Conservation (phyloP, 176 grass and related monocot species). For the Oropetium thomaeum region DNA sequence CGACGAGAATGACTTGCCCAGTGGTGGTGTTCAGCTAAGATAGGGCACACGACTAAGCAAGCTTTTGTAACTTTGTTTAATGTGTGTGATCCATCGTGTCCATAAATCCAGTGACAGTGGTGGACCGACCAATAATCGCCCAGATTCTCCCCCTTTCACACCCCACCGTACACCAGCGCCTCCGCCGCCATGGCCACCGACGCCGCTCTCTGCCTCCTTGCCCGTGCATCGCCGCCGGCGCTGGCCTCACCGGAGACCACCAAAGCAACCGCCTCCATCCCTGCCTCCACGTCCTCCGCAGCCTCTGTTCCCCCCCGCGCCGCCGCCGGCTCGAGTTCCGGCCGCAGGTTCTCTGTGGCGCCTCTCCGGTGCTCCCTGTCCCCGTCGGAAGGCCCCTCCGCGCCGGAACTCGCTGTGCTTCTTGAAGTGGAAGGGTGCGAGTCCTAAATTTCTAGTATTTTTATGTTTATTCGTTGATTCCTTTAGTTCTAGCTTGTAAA, state of each 20-base stretch:
- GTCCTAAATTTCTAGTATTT: background rate
- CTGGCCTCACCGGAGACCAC: background rate
- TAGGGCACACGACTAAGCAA: background rate
- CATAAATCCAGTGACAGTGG: conserved; percentile 2
- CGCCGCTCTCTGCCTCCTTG: conserved; percentile 20
- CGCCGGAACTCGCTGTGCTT: conserved; percentile 34
- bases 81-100: background rate
- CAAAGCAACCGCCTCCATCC: background rate
- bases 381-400: background rate
- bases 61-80: too few relatives aligned
- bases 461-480: background rate
- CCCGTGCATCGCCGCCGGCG: background rate
- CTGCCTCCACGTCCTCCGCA: background rate
- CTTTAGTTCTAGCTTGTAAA: background rate
- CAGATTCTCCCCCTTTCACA: background rate
- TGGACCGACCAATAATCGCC: conserved; percentile 12
- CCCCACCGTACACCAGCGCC: background rate
- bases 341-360: background rate
- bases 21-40: background rate
- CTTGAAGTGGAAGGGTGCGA: conserved; percentile 64
- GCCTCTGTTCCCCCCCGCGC: background rate
- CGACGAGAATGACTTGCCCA: too few relatives aligned
- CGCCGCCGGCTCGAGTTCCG: background rate
- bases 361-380: conserved; percentile 31
- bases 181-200: conserved; percentile 14